Percentiles rank a stretch among this genome's conserved stretches.
Conservation (phyloP, 2,329 filamentous ascomycete genomes). For the Ophiosphaerella korrae region DNA sequence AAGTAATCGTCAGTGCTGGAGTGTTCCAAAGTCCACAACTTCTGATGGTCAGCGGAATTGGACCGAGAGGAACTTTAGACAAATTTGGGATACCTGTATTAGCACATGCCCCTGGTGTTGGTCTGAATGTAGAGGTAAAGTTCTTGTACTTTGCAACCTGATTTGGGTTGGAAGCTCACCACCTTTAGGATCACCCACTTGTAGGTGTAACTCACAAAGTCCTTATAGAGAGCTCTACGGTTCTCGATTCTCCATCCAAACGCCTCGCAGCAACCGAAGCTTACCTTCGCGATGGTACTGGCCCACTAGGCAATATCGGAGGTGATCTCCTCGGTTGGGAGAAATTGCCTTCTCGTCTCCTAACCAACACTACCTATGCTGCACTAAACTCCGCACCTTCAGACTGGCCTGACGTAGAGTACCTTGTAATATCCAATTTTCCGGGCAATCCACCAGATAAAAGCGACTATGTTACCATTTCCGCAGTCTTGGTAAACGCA, state of each 20-base stretch:
- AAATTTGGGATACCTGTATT: conserved; percentile 22
- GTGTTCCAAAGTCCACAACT: conserved; percentile 40
- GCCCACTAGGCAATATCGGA: conserved; percentile 15
- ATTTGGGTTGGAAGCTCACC: neutral
- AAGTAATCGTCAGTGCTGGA: conserved; percentile 34
- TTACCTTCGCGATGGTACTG: conserved; percentile 11
- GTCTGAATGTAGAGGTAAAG: conserved; percentile 22
- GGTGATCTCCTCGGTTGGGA: conserved; percentile 24
- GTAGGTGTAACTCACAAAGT: conserved; percentile 14
- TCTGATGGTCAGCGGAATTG: conserved; percentile 45
- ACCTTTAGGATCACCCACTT: conserved; percentile 15
- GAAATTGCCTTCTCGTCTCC: conserved; percentile 18
- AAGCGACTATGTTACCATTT: conserved; percentile 36
- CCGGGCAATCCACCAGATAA: conserved; percentile 22
- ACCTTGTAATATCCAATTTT: conserved; percentile 12
- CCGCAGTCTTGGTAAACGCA: conserved; percentile 35
- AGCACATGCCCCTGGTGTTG: conserved; percentile 25
- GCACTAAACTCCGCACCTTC: conserved; percentile 7
- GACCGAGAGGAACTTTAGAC: conserved; percentile 22
- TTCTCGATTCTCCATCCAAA: conserved; percentile 13
- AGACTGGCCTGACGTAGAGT: conserved; percentile 31
- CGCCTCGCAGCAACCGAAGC: conserved; percentile 7
- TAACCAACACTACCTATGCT: conserved; percentile 12
- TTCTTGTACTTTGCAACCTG: neutral
- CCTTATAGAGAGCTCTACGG: conserved; percentile 11